phyloP scores from a whole-genome alignment of 176 grass and related monocot genomes.

The Lolium multiflorum region DNA sequence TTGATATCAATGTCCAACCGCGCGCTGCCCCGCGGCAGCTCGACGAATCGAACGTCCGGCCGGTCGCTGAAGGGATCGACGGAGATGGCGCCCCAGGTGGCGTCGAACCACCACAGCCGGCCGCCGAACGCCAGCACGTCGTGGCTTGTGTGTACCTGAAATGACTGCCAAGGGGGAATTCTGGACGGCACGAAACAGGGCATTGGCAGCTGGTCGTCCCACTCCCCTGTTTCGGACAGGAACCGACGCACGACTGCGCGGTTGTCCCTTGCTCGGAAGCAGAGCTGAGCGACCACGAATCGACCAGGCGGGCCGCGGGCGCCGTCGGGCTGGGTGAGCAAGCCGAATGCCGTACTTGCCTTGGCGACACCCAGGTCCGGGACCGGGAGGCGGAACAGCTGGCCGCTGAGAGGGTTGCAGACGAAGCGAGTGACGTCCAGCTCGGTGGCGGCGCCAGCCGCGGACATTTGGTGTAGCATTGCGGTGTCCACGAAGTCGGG shows the following conservation, averaged over 20 bases:
- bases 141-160: background rate
- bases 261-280: background rate
- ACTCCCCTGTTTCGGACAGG: background rate
- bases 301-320: background rate
- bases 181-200: background rate
- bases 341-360: background rate
- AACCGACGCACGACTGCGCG: background rate
- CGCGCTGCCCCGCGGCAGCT: background rate
- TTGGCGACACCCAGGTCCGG: background rate
- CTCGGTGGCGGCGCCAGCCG: background rate
- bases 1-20: background rate
- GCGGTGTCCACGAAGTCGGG: background rate
- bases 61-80: background rate
- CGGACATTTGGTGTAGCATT: background rate
- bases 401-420: conserved; percentile 1
- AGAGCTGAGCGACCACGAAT: background rate
- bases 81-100: background rate
- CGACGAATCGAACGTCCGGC: background rate
- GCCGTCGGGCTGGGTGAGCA: background rate
- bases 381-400: background rate
- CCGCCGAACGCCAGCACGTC: background rate
- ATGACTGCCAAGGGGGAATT: background rate
- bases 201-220: background rate
- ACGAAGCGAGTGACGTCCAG: background rate
- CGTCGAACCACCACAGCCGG: conserved; percentile 5